A percentile compares a stretch with the other conserved stretches of the same genome.
Conservation (phyloP, 2,329 filamentous ascomycete species). For the Neobulgaria alba region DNA sequence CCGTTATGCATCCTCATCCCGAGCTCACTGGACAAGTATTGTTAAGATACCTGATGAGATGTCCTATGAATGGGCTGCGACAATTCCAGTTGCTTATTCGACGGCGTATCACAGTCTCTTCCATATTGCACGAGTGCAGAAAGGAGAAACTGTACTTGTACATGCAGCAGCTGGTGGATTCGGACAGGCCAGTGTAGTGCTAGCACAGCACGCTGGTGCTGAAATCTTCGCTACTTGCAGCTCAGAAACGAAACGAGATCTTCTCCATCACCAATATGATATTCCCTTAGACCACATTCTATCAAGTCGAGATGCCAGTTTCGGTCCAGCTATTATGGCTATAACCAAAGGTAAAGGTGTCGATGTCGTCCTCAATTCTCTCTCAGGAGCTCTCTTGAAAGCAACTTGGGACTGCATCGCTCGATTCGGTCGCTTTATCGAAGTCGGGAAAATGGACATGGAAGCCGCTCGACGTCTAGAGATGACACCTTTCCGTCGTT, state of each 20-base stretch:
- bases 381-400: neutral
- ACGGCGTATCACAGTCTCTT: neutral
- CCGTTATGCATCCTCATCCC: neutral
- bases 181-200: neutral
- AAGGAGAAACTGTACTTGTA: neutral
- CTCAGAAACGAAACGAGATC: neutral
- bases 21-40: neutral
- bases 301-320: neutral
- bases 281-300: neutral
- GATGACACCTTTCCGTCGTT: neutral
- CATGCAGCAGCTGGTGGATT: neutral
- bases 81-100: neutral
- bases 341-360: constrained; percentile 1
- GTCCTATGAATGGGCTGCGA: neutral
- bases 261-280: neutral
- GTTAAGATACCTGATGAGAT: neutral
- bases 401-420: neutral
- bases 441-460: neutral
- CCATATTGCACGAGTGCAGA: neutral
- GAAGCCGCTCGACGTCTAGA: neutral
- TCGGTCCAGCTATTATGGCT: neutral
- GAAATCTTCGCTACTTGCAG: neutral
- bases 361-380: constrained; percentile 1
- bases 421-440: neutral
- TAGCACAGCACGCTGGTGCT: neutral